Base-by-base conservation (phyloP, 805 yeast species). In the Lipomyces anomalus region DNA sequence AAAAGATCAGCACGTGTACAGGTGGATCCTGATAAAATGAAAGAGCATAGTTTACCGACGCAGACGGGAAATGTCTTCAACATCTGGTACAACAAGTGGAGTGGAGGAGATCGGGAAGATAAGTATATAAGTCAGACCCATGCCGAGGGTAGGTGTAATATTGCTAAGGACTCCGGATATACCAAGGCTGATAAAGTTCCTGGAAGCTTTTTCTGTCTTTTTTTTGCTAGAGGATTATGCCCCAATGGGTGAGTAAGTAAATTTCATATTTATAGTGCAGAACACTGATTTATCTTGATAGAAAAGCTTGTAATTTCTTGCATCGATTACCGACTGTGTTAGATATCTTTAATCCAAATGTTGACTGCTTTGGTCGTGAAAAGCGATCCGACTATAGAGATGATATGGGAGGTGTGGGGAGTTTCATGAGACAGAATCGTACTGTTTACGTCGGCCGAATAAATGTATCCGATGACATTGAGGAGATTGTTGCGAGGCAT, bases 371-470 rank as follows among this genome's bases (percentile, higher is more conserved):
- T 70, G 97, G 97, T 1, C 69, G 98, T 48, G 95, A 85, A 59
- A 86, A 84, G 62, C 82, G 82, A 52, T 71, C 83, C 1, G 83
- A 79, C 39, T 86, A 85, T 58, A 68, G 88, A 55, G 96, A 90
- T 54, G 97, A 90, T 64, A 88, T 88, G 96, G 79, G 83, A 23
- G 98, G 98, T 28, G 82, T 88, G 2, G 98, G 97, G 0, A 79
- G 86, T 21, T 80, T 90, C 60, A 71, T 75, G 55, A 67, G 70
- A 30, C 69, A 70, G n/a, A 89, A 88, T 60, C 66, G 79, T 43
- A 87, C 96, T 0, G 62, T 90, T 1, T 89, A 82, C 60, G 75
- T 90, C 2, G 92, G 94, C 9, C 62, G 69, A 32, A 78, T 77
- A 53, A 70, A 61, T 17, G 74, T 63, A 33, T 63, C 68, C 59